Conservation (phyloP, 2,329 filamentous ascomycete species). For the Ilyonectria sp. region DNA sequence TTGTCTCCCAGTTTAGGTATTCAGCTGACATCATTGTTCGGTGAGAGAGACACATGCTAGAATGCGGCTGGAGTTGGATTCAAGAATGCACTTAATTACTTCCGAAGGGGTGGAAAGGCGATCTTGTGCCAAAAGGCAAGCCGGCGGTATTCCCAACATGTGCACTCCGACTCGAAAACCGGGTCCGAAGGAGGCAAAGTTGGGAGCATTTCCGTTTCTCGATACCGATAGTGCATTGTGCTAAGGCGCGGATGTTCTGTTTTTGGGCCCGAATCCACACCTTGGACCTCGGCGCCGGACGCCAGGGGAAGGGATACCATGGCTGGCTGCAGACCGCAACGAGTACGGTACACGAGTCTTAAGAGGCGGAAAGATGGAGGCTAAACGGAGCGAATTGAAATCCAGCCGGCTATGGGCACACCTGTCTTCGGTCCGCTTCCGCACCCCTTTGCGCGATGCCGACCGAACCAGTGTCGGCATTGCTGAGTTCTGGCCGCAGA, state of each 20-base stretch:
- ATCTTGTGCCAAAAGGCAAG: background rate
- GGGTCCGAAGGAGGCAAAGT: background rate
- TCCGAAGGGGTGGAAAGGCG: background rate
- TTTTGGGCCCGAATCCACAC: conserved; percentile 21
- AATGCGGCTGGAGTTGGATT: background rate
- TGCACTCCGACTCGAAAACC: background rate
- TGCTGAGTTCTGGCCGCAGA: conserved; percentile 7
- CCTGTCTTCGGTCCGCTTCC: conserved; percentile 14
- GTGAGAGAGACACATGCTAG: background rate
- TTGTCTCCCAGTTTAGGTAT: conserved; percentile 4
- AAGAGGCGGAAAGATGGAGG: conserved; percentile 41
- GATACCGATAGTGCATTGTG: background rate
- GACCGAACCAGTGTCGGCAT: background rate
- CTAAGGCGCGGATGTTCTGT: conserved; percentile 22
- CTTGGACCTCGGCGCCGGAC: conserved; percentile 40
- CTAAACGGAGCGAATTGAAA: conserved; percentile 21
- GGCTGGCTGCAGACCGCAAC: conserved; percentile 7
- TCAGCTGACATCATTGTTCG: conserved; percentile 34
- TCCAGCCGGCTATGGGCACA: conserved; percentile 42
- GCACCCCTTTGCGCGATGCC: conserved; percentile 21
- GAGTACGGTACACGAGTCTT: conserved; percentile 5
- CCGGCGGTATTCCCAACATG: background rate
- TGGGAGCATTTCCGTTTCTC: background rate
- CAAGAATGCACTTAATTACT: background rate
- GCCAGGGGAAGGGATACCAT: conserved; percentile 15